Evolutionary conservation across 148 eudicot species (phyloP).

Genomic region (Chenopodium formosanum): DNA sequence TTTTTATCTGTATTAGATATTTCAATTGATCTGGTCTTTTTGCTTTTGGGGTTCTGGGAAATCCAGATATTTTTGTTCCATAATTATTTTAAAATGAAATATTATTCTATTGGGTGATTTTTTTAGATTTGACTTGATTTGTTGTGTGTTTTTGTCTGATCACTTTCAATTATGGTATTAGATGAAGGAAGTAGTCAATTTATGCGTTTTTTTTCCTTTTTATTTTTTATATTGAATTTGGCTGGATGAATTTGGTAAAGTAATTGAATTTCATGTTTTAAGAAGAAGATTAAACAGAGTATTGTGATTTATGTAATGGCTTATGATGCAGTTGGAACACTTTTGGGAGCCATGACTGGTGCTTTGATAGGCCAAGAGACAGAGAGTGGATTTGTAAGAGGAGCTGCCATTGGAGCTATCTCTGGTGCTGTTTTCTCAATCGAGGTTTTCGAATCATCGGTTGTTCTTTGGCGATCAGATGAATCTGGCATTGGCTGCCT

Average conservation of each 20-base stretch:
- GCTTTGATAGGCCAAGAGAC: conserved; percentile 98
- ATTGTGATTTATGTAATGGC: not conserved
- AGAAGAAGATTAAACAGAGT: not conserved
- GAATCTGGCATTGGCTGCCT: conserved; percentile 91
- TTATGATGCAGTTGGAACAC: conserved; percentile 79
- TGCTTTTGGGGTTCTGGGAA: not conserved
- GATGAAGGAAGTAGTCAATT: not conserved
- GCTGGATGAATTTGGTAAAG: not conserved
- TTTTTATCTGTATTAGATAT: not conserved
- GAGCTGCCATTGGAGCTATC: conserved; percentile 98
- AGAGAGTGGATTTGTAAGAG: conserved; percentile 93
- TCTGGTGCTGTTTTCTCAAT: conserved; percentile 99
- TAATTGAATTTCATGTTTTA: not conserved
- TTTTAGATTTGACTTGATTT: not conserved
- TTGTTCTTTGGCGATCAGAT: conserved; percentile 89
- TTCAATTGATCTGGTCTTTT: conserved; percentile 5
- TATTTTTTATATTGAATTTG: not conserved
- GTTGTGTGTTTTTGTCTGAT: not conserved
- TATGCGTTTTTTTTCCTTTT: no score
- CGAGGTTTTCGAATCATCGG: conserved; percentile 93
- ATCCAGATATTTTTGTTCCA: not conserved
- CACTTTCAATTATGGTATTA: not conserved
- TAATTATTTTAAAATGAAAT: not conserved
- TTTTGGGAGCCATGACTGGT: conserved; percentile 95
- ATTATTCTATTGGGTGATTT: not conserved